Evolutionary conservation across 305 asterid species (phyloP).

Genomic region (Fraxinus floribunda): DNA sequence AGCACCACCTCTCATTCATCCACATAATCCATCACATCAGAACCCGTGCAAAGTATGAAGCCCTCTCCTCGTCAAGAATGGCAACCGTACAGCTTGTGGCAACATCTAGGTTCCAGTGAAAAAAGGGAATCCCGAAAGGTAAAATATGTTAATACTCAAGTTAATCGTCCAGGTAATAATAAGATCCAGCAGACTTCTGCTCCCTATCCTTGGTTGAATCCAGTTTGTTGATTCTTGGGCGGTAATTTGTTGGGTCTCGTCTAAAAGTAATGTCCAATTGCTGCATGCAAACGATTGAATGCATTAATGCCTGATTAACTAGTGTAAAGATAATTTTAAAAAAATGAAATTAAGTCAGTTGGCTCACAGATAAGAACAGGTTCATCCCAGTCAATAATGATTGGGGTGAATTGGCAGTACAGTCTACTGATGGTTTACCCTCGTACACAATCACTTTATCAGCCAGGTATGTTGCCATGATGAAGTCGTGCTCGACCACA

Average conservation of each 20-base stretch:
- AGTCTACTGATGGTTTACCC: conserved; percentile 82
- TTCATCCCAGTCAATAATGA: conserved; percentile 96
- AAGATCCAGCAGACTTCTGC: conserved; percentile 86
- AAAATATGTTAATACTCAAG: conserved; percentile 16
- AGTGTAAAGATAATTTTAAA: background rate
- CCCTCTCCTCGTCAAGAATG: conserved; percentile 10
- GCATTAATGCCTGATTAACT: conserved; percentile 7
- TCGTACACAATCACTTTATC: conserved; percentile 93
- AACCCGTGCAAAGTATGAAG: background rate
- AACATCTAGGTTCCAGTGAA: conserved; percentile 25
- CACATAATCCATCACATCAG: background rate
- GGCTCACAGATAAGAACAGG: conserved; percentile 84
- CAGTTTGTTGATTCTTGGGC: conserved; percentile 88
- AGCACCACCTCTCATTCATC: conserved; percentile 19
- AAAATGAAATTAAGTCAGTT: background rate
- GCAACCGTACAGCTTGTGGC: conserved; percentile 20
- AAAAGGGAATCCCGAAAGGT: background rate
- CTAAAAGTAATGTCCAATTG: conserved; percentile 93
- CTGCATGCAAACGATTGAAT: conserved; percentile 40
- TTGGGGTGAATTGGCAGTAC: conserved; percentile 89
- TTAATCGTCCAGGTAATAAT: conserved; percentile 83
- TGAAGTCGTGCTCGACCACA: conserved; percentile 94
- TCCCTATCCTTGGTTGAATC: conserved; percentile 92
- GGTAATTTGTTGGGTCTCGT: conserved; percentile 86
- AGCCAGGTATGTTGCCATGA: conserved; percentile 98